Evolutionary conservation across 1,139 yeast species (phyloP), one percentile per base, ranked within the genome.

Genomic region (Eremothecium coryli): DNA sequence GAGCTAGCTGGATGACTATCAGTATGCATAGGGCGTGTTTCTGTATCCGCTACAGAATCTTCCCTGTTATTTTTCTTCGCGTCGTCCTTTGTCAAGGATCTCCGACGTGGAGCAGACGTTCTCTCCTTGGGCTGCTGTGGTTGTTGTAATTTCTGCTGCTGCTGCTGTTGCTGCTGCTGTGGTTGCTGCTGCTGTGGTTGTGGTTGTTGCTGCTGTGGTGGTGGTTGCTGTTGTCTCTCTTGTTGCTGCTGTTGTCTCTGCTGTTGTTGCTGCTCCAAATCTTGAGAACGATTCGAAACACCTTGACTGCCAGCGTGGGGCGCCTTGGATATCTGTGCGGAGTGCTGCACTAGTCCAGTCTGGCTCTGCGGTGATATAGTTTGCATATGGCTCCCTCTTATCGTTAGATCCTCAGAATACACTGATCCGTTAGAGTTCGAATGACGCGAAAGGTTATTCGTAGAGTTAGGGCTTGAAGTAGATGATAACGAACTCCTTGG

Each of bases 321-420:
- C n/a, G n/a, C n/a, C n/a, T n/a, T n/a, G n/a, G n/a, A n/a, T n/a
- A n/a, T n/a, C n/a, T n/a, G n/a, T n/a, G n/a, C n/a, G n/a, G n/a
- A n/a, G n/a, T n/a, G n/a, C n/a, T n/a, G n/a, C n/a, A n/a, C n/a
- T n/a, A n/a, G n/a, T n/a, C n/a, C n/a, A n/a, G n/a, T n/a, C n/a
- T n/a, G n/a, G n/a, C n/a, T n/a, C n/a, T n/a, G n/a, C n/a, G n/a
- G n/a, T n/a, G n/a, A n/a, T n/a, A n/a, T n/a, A n/a, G n/a, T n/a
- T n/a, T n/a, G n/a, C n/a, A n/a, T n/a, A n/a, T n/a, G 26, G 12
- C 12, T 9, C 7, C 12, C 26, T 23, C 13, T 27, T 22, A 17
- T n/a, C 9, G 30, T 27, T 27, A 95, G 95, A 72, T 85, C 95
- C 69, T 86, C 93, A 77, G 86, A 85, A 78, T 78, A 78, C 64